These are phyloP conservation scores for Chalaropsis thielavioides DNA, from an alignment of 2,329 filamentous ascomycete genomes.

Conservation along the genomic window DNA sequence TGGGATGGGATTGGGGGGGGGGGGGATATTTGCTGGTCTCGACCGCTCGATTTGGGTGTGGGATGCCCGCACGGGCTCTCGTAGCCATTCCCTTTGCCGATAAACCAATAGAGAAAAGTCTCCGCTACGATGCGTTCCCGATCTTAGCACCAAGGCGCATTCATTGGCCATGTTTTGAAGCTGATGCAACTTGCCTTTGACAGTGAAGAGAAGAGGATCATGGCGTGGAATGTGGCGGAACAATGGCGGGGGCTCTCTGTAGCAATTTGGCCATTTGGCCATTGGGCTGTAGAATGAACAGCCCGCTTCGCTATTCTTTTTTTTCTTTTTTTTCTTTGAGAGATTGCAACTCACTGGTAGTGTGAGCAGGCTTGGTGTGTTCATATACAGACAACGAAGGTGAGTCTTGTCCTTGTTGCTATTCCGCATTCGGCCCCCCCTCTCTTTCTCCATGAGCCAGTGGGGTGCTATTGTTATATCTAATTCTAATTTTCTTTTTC, in stretches of 20 bases:
- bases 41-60: conserved; percentile 56
- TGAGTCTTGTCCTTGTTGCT: conserved; percentile 22
- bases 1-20: too few species aligned
- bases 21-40: conserved; percentile 49
- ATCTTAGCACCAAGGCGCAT: conserved; percentile 40
- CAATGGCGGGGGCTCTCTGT: conserved; percentile 42
- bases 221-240: conserved; percentile 48
- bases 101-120: conserved; percentile 26
- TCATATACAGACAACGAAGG: conserved; percentile 28
- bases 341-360: conserved; percentile 48
- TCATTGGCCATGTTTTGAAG: conserved; percentile 46
- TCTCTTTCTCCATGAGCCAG: too few species aligned
- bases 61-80: conserved; percentile 37
- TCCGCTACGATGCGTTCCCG: conserved; percentile 37
- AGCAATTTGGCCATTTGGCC: too few species aligned
- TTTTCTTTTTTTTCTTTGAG: conserved; percentile 26
- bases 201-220: conserved; percentile 38
- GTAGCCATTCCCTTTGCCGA: conserved; percentile 30
- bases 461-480: too few species aligned
- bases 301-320: conserved; percentile 31
- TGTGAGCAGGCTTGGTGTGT: conserved; percentile 32
- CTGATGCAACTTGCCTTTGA: conserved; percentile 49
- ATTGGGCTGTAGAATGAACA: conserved; percentile 41
- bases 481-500: too few species aligned
- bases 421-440: too few species aligned